A percentile compares a stretch with the other conserved stretches of the same genome.
Evolutionary conservation across 495 filamentous ascomycete genomes (phyloP).

Genomic region (Melanomma pulvis-pyrius): DNA sequence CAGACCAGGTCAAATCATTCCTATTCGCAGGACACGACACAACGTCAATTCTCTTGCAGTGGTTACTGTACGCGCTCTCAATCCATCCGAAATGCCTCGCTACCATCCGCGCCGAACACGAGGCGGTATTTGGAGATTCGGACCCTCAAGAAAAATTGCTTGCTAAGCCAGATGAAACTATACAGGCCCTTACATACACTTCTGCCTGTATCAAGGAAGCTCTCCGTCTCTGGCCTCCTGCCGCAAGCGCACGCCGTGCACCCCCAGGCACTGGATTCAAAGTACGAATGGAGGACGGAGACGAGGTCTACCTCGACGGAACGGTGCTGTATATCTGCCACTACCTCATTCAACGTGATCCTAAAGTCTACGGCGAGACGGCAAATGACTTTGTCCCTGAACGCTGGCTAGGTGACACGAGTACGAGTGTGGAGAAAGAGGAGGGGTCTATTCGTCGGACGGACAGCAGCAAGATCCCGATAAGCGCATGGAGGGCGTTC

Average conservation of each 20-base stretch:
- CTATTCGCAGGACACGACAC: conserved; percentile 56
- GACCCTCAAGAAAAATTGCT: conserved; percentile 27
- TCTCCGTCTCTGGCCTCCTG: conserved; percentile 43
- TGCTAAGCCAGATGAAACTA: conserved; percentile 17
- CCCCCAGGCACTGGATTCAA: conserved; percentile 27
- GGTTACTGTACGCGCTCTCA: conserved; percentile 46
- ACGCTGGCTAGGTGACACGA: conserved; percentile 29
- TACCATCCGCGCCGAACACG: conserved; percentile 47
- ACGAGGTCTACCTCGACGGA: conserved; percentile 43
- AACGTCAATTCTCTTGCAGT: conserved; percentile 47
- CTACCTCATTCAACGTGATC: conserved; percentile 37
- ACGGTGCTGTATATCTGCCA: conserved; percentile 40
- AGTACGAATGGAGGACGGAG: conserved; percentile 36
- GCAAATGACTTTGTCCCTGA: conserved; percentile 35
- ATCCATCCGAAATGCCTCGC: conserved; percentile 45
- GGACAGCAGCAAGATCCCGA: conserved; percentile 20
- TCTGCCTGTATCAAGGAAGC: conserved; percentile 44
- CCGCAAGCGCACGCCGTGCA: conserved; percentile 31
- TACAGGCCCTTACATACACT: conserved; percentile 40
- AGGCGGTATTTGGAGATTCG: conserved; percentile 43
- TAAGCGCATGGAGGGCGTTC: conserved; percentile 43
- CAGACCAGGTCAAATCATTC: conserved; percentile 44
- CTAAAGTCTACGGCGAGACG: conserved; percentile 30
- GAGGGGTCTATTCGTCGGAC: not conserved
- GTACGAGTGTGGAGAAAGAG: conserved; percentile 8